phyloP scores from a whole-genome alignment of 257 asterid species.

The Hygrophila difformis region DNA sequence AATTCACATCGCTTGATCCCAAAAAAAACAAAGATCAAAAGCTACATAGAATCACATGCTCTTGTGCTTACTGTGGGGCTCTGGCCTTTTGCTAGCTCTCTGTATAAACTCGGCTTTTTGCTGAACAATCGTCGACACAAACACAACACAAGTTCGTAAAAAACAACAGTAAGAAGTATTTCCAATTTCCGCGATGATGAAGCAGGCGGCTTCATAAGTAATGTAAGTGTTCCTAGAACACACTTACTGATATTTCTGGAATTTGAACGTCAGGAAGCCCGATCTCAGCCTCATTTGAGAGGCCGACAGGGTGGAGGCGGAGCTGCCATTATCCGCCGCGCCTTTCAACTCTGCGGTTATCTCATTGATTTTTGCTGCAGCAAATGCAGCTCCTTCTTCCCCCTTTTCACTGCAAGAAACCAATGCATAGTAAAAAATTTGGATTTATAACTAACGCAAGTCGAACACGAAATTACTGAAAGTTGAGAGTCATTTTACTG shows the following conservation, averaged over 20 bases:
- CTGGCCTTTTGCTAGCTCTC: slow-evolving; percentile 85
- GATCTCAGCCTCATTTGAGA: slow-evolving; percentile 64
- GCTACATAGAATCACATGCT: not conserved
- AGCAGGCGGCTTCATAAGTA: too few relatives aligned
- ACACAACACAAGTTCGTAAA: too few relatives aligned
- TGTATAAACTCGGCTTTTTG: slow-evolving; percentile 51
- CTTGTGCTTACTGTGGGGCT: slow-evolving; percentile 53
- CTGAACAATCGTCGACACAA: slow-evolving; percentile 23
- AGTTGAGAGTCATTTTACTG: slow-evolving; percentile 47
- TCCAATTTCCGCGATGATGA: too few relatives aligned
- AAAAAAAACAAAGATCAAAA: too few relatives aligned
- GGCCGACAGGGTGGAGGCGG: slow-evolving; percentile 30
- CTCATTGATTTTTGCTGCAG: slow-evolving; percentile 60
- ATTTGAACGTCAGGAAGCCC: slow-evolving; percentile 74
- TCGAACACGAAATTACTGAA: too few relatives aligned
- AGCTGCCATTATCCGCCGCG: slow-evolving; percentile 18
- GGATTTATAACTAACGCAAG: too few relatives aligned
- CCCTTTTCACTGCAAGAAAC: slow-evolving; percentile 56
- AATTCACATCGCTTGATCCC: not conserved
- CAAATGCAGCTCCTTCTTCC: slow-evolving; percentile 69
- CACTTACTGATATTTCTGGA: slow-evolving; percentile 82
- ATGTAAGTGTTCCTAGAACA: too few relatives aligned
- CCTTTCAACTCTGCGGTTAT: slow-evolving; percentile 59
- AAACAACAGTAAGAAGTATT: too few relatives aligned
- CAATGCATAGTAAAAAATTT: too few relatives aligned